Base-by-base conservation (phyloP, 139 green algal species). In the Deuterostichococcus epilithicus region DNA sequence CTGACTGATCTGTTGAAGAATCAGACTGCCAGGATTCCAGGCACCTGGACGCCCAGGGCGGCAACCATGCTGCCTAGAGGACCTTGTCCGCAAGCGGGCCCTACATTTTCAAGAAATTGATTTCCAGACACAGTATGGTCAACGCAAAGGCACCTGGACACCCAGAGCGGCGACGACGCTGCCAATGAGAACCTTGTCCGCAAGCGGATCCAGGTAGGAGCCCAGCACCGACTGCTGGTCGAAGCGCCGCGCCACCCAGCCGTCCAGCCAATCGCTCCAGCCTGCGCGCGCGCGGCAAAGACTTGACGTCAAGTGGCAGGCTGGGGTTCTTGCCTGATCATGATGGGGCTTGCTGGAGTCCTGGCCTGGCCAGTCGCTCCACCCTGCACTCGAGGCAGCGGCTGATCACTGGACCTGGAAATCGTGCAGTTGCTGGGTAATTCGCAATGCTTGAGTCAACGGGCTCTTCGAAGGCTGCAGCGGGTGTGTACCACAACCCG, bases 171-270 rank as follows among this genome's bases (percentile, higher is more conserved):
- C 78, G 22, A 81, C 72, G 2, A 85, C 78, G 10, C 45, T 76
- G 77, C 84, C 77, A 36, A 91, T 77, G n/a, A 92, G 76, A 23
- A 86, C 84, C 76, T 98, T 98, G 81, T 98, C 94, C 3, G 89
- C 93, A 42, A 96, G 58, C 0, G 94, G 94, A 76, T 97, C 94
- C 15, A 97, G 81, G 78, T 97, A 97, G 22, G 86, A 93, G 22
- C 94, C 94, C 20, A 98, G 81, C 0, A 94, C 85, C 13, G 83
- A 92, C 25, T 82, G 79, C 58, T 91, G 83, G 23, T 73, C 76
- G 34, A 69, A 73, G 3, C 75, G 73, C 36, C 90, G 85, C 0
- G 94, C 93, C 4, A 93, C 66, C 10, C 82, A 93, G 37, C 93
- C 93, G 70, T 97, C 93, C 0, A 88, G 72, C 92, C 92, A 97